phyloP scores from a whole-genome alignment of 192 early-diverging fungal genomes.

The Helicostylum pulchrum region DNA sequence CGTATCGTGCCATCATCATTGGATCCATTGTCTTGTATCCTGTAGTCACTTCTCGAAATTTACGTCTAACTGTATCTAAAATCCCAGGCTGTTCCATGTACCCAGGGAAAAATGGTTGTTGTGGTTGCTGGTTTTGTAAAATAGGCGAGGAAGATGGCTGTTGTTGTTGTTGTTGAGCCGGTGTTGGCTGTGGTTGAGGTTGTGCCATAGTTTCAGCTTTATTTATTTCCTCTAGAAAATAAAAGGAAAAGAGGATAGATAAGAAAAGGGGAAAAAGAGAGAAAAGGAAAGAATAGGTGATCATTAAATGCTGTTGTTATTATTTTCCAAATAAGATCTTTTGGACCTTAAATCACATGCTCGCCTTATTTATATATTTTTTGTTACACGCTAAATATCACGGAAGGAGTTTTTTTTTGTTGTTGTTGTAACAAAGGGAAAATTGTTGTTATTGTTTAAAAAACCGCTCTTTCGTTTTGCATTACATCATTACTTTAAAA shows the following conservation, averaged over 20 bases:
- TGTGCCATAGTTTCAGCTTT: not conserved
- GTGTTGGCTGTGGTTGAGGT: not conserved
- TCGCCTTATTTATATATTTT: too few relatives aligned
- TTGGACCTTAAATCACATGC: too few relatives aligned
- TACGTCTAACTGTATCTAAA: constrained; percentile 1
- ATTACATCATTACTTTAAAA: too few relatives aligned
- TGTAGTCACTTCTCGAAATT: not conserved
- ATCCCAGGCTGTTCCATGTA: constrained; percentile 1
- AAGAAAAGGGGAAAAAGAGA: not conserved
- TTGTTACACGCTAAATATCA: not conserved
- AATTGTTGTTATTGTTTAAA: too few relatives aligned
- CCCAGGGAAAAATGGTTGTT: not conserved
- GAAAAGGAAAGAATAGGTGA: not conserved
- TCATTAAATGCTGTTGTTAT: too few relatives aligned
- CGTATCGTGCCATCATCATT: not conserved
- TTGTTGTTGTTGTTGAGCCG: not conserved
- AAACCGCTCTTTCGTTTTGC: too few relatives aligned
- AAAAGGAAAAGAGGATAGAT: too few relatives aligned
- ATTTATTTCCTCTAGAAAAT: not conserved
- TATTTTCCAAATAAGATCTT: too few relatives aligned
- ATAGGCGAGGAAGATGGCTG: not conserved
- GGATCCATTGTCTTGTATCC: not conserved
- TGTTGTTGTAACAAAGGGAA: too few relatives aligned
- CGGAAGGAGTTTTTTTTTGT: not conserved
- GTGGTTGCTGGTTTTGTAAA: not conserved